Conservation (phyloP, 2,329 filamentous ascomycete genomes). For the Madurella fahalii region DNA sequence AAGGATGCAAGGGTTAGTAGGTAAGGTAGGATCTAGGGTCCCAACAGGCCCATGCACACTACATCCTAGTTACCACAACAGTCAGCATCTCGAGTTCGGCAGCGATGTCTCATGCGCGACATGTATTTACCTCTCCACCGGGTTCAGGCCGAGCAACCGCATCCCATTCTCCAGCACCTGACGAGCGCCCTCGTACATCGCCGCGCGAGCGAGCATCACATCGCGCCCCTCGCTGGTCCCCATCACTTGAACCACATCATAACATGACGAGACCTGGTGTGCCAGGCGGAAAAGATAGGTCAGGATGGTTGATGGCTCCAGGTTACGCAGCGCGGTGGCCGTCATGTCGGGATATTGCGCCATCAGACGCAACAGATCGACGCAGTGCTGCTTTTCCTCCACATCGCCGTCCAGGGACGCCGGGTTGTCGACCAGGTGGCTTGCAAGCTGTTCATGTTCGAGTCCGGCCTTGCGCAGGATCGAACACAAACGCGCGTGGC, state of each 20-base stretch:
- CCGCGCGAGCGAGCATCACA: constrained; percentile 55
- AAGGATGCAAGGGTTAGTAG: too few relatives aligned
- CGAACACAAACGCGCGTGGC: constrained; percentile 58
- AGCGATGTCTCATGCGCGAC: too few relatives aligned
- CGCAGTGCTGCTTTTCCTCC: constrained; percentile 39
- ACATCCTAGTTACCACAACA: too few relatives aligned
- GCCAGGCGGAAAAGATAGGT: constrained; percentile 66
- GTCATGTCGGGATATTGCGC: constrained; percentile 63
- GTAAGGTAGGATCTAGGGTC: too few relatives aligned
- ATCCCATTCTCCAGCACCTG: constrained; percentile 64
- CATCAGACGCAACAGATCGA: constrained; percentile 58
- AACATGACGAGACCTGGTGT: constrained; percentile 57
- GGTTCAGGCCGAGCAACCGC: constrained; percentile 58
- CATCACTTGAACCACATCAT: constrained; percentile 60
- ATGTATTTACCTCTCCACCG: constrained; percentile 48
- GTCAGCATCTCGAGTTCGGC: too few relatives aligned
- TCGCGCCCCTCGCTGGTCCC: constrained; percentile 48
- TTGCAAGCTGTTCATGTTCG: neutral
- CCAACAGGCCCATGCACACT: too few relatives aligned
- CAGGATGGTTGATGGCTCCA: constrained; percentile 59
- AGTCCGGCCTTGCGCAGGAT: constrained; percentile 24
- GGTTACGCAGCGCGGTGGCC: constrained; percentile 58
- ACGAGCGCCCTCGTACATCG: constrained; percentile 58
- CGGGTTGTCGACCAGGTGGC: too few relatives aligned
- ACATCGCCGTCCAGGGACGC: constrained; percentile 22